A percentile compares a stretch with the other conserved stretches of the same genome.
Conservation (phyloP, 2,329 filamentous ascomycete species). For the Colletotrichum brevisporum region DNA sequence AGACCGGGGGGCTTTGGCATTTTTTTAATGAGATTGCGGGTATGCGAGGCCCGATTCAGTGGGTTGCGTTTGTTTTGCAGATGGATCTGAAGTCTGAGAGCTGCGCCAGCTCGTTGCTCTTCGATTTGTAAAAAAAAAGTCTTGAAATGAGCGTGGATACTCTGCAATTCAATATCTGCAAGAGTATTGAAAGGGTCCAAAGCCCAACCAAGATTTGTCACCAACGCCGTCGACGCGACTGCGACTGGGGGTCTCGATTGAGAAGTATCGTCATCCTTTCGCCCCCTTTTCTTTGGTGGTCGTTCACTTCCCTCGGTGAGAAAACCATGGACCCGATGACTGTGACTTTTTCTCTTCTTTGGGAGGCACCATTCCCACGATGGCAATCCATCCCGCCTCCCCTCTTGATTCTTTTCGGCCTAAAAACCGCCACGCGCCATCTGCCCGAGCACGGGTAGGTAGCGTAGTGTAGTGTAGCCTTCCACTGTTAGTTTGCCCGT, state of each 20-base stretch:
- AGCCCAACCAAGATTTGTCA: not conserved
- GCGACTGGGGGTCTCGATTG: constrained; percentile 11
- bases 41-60: constrained; percentile 7
- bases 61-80: constrained; percentile 8
- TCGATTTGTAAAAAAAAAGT: not conserved
- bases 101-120: not conserved
- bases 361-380: too few species aligned
- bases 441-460: not conserved
- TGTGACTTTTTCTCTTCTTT: too few species aligned
- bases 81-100: constrained; percentile 12
- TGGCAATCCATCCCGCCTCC: constrained; percentile 14
- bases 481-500: constrained; percentile 9
- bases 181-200: not conserved
- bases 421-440: constrained; percentile 15
- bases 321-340: too few species aligned
- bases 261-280: constrained; percentile 1
- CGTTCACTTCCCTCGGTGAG: not conserved
- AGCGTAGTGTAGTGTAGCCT: too few species aligned
- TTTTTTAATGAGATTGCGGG: constrained; percentile 32
- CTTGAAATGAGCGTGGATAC: constrained; percentile 27
- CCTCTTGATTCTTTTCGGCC: constrained; percentile 24
- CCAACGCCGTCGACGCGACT: not conserved
- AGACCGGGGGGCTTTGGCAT: constrained; percentile 15
- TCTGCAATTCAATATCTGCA: constrained; percentile 24
- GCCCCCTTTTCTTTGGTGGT: not conserved